Evolutionary conservation across 441 rosid genomes (phyloP).

Genomic region (Corymbia citriodora): DNA sequence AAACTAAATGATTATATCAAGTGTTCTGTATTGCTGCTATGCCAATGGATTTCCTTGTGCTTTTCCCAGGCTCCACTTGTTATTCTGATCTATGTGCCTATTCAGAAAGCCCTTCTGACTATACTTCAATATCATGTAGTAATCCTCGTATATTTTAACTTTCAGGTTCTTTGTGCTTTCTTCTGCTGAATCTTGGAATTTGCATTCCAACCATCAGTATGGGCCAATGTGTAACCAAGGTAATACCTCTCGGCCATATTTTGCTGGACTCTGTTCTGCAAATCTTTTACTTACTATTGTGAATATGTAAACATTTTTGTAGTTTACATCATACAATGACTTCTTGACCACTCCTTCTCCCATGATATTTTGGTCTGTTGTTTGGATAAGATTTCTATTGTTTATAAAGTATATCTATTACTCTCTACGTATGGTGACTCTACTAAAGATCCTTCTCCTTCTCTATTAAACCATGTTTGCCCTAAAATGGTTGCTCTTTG

Average conservation of each 20-base stretch:
- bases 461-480: neutral
- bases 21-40: neutral
- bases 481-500: neutral
- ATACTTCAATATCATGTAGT: neutral
- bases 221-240: neutral
- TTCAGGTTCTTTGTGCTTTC: neutral
- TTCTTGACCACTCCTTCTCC: neutral
- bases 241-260: neutral
- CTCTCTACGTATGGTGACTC: neutral
- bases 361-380: neutral
- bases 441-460: neutral
- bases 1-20: neutral
- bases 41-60: neutral
- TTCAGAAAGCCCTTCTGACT: neutral
- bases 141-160: neutral
- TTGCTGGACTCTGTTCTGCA: neutral
- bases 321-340: neutral
- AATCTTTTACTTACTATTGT: neutral
- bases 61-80: neutral
- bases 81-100: neutral
- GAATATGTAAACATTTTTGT: neutral
- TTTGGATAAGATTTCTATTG: neutral
- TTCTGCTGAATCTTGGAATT: neutral
- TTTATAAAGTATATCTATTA: neutral
- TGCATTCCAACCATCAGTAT: neutral